Evolutionary conservation across 352 stramenopile species (phyloP), one percentile per base, ranked within the genome.

Genomic region (Phytophthora parvispora): DNA sequence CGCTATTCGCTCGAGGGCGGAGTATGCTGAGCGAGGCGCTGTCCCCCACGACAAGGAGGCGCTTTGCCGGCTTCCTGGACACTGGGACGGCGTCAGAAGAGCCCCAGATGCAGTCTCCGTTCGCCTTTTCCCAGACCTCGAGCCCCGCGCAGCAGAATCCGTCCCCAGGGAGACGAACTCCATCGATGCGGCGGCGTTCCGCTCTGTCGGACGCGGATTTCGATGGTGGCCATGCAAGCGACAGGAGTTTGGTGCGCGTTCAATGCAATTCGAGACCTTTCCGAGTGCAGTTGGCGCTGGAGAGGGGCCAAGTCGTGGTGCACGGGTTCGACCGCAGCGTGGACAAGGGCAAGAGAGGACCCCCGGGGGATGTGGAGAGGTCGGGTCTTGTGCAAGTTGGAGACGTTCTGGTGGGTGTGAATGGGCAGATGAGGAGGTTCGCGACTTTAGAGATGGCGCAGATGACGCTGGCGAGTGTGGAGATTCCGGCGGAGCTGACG

Each of bases 361-460:
- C 43, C 0, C 61, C 69, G 8, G 81, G 80, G 20, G 67, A 72
- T 24, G 45, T 90, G 12, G 84, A 92, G 64, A 62, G 49, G 27
- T 79, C 75, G 5, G 74, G 75, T 0, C 60, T 81, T 3, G 77
- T 93, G 12, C 75, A 84, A 3, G 42, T 72, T 18, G 83, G 84
- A 1, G 86, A 94, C 51, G 65, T 89, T n/a, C 62, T 94, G 9
- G 72, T 91, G n/a, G 79, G 69, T 6, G 80, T 94, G 4, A 89
- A 92, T 60, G 75, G 80, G 29, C 70, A 89, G 16, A 80, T 64
- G 55, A 75, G 75, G 28, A 66, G 49, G 40, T 74, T 83, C 36
- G 77, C 45, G n/a, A 91, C 66, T n/a, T 64, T 90, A 15, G 72
- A 89, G 16, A 73, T 71, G 12, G 78, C 84, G 3, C 67, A 80